Evolutionary conservation across 371 early-diverging fungal species (phyloP).

Genomic region (Rhizomucor miehei): DNA sequence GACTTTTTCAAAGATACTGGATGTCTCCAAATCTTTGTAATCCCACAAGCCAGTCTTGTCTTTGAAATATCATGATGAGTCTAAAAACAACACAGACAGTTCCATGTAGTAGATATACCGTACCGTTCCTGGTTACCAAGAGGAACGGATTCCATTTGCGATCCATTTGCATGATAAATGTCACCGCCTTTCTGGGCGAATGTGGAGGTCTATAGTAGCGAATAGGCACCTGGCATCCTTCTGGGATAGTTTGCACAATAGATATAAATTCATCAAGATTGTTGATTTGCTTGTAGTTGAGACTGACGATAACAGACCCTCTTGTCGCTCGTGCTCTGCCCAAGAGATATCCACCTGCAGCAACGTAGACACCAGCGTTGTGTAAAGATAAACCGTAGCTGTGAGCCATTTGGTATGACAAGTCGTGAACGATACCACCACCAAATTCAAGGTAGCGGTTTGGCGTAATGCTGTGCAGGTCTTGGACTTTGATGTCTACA

Average conservation of each 20-base stretch:
- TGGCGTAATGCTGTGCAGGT: conserved; percentile 77
- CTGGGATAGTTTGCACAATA: conserved; percentile 62
- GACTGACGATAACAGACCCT: conserved; percentile 58
- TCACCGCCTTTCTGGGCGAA: conserved; percentile 44
- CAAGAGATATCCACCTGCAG: conserved; percentile 69
- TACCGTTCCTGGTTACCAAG: conserved; percentile 78
- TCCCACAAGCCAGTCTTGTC: conserved; percentile 83
- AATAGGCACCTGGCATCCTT: conserved; percentile 79
- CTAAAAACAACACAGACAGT: background rate
- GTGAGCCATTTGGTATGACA: conserved; percentile 86
- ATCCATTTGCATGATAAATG: conserved; percentile 76
- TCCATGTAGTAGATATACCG: too few relatives aligned
- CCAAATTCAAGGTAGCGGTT: conserved; percentile 78
- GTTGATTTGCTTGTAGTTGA: conserved; percentile 70
- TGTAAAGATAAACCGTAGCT: conserved; percentile 66
- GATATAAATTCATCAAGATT: conserved; percentile 75
- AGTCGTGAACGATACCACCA: conserved; percentile 78
- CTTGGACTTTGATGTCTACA: conserved; percentile 62
- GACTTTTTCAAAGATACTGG: too few relatives aligned
- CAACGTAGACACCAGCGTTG: conserved; percentile 78
- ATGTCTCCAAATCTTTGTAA: conserved; percentile 50
- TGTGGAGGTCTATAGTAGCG: conserved; percentile 63
- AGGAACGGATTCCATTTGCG: conserved; percentile 82
- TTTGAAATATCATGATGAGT: conserved; percentile 3
- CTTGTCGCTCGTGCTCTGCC: conserved; percentile 59